phyloP scores from a whole-genome alignment of 176 grass and related monocot genomes.

The Areca catechu region DNA sequence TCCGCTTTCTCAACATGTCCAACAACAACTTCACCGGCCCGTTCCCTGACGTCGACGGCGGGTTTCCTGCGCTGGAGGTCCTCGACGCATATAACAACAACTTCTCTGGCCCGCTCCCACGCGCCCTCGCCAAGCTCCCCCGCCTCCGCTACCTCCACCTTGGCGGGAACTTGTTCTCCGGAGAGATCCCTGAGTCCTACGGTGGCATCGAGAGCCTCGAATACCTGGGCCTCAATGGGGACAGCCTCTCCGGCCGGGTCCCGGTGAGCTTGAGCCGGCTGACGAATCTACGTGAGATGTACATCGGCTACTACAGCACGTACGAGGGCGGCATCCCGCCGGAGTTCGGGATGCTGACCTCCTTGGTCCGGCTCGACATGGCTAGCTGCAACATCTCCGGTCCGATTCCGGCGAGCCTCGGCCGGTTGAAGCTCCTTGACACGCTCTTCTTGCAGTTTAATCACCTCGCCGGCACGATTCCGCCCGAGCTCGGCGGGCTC shows the following conservation, averaged over 20 bases:
- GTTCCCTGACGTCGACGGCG: conserved; percentile 9
- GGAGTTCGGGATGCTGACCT: conserved; percentile 32
- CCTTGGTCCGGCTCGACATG: conserved; percentile 53
- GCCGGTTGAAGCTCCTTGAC: conserved; percentile 34
- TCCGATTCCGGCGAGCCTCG: conserved; percentile 45
- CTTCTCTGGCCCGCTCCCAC: conserved; percentile 51
- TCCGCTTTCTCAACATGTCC: conserved; percentile 70
- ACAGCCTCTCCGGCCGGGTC: conserved; percentile 33
- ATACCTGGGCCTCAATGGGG: conserved; percentile 77
- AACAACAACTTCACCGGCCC: conserved; percentile 61
- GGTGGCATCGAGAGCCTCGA: conserved; percentile 31
- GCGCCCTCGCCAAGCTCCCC: background rate
- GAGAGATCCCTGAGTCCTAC: conserved; percentile 47
- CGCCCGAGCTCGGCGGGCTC: conserved; percentile 36
- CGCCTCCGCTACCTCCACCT: conserved; percentile 55
- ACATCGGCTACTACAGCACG: conserved; percentile 61
- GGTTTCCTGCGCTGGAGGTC: conserved; percentile 39
- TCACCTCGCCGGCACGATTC: conserved; percentile 42
- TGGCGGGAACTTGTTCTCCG: conserved; percentile 76
- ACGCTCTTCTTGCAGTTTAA: conserved; percentile 59
- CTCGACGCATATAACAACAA: conserved; percentile 88
- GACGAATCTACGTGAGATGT: conserved; percentile 20
- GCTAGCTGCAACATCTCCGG: conserved; percentile 56
- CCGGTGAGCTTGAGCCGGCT: conserved; percentile 29
- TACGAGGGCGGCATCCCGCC: conserved; percentile 64